These are phyloP conservation scores for Fusarium chlamydosporum DNA, from an alignment of 2,329 filamentous ascomycete species.

Conservation along the genomic window DNA sequence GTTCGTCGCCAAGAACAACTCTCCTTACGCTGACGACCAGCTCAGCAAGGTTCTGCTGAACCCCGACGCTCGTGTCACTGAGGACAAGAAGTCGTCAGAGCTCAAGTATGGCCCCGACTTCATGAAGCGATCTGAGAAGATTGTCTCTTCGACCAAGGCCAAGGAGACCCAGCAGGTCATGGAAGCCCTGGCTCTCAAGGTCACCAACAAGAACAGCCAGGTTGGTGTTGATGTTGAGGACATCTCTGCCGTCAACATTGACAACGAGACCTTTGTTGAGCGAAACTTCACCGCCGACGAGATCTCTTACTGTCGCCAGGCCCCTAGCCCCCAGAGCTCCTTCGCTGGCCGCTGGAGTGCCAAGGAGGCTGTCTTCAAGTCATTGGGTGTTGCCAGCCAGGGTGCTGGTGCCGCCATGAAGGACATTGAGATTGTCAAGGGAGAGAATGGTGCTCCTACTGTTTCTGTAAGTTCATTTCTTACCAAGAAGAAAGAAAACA, in stretches of 20 bases:
- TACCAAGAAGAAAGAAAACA: background rate
- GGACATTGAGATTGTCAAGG: slow-evolving; percentile 92
- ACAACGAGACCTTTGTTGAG: slow-evolving; percentile 93
- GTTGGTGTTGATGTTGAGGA: slow-evolving; percentile 96
- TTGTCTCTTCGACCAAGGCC: slow-evolving; percentile 62
- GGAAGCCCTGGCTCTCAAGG: slow-evolving; percentile 79
- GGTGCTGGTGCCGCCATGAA: slow-evolving; percentile 91
- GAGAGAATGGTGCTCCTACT: slow-evolving; percentile 84
- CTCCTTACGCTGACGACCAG: slow-evolving; percentile 91
- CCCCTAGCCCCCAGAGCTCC: slow-evolving; percentile 84
- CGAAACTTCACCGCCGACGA: slow-evolving; percentile 93
- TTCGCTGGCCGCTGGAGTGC: slow-evolving; percentile 97
- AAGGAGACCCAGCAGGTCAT: slow-evolving; percentile 81
- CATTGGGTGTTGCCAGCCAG: slow-evolving; percentile 86
- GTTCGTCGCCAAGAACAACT: slow-evolving; percentile 93
- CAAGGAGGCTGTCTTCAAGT: slow-evolving; percentile 99
- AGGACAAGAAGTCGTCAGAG: slow-evolving; percentile 88
- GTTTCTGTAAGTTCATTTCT: slow-evolving; percentile 78
- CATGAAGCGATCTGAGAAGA: slow-evolving; percentile 74
- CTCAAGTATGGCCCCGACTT: slow-evolving; percentile 80
- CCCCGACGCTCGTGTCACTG: slow-evolving; percentile 86
- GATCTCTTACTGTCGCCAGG: slow-evolving; percentile 86
- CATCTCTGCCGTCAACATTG: slow-evolving; percentile 87
- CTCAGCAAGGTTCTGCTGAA: slow-evolving; percentile 92
- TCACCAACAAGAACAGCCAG: slow-evolving; percentile 73